phyloP scores from a whole-genome alignment of 768 basidiomycete genomes.

The Amanita subjunquillea region DNA sequence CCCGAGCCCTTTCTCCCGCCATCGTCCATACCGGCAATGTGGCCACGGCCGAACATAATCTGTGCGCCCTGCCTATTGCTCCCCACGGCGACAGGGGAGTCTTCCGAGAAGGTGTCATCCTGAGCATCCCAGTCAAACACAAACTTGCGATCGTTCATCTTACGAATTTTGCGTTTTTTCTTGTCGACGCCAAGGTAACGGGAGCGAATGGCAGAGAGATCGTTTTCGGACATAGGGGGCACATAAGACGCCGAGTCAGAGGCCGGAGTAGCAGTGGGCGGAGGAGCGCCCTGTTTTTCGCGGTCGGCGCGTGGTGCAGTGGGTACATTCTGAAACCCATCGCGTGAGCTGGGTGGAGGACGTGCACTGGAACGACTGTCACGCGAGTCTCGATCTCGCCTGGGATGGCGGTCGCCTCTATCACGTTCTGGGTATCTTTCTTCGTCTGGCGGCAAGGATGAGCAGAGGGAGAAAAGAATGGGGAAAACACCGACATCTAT shows the following conservation, averaged over 20 bases:
- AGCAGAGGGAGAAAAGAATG: not conserved
- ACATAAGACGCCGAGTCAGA: constrained; percentile 29
- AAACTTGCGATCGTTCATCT: constrained; percentile 94
- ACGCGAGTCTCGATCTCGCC: constrained; percentile 31
- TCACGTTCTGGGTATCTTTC: constrained; percentile 47
- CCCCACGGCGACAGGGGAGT: constrained; percentile 63
- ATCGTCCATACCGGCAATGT: constrained; percentile 82
- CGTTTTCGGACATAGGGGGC: constrained; percentile 70
- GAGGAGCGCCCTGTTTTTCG: constrained; percentile 36
- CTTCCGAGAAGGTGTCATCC: constrained; percentile 84
- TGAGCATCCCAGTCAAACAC: constrained; percentile 99
- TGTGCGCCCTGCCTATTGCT: constrained; percentile 72
- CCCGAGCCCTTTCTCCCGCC: constrained; percentile 22
- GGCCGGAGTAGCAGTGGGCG: constrained; percentile 25
- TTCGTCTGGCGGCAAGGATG: constrained; percentile 26
- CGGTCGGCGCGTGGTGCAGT: constrained; percentile 80
- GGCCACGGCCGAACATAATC: constrained; percentile 82
- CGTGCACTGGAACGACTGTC: constrained; percentile 26
- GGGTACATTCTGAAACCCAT: constrained; percentile 60
- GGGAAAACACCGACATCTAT: constrained; percentile 28
- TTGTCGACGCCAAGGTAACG: constrained; percentile 92
- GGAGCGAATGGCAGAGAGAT: constrained; percentile 76
- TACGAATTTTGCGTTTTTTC: constrained; percentile 90
- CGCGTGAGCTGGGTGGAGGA: constrained; percentile 24
- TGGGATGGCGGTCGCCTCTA: constrained; percentile 27